Percentiles rank a stretch among this genome's conserved stretches.
phyloP scores from a whole-genome alignment of 2,329 filamentous ascomycete species.

The Claviceps monticola region DNA sequence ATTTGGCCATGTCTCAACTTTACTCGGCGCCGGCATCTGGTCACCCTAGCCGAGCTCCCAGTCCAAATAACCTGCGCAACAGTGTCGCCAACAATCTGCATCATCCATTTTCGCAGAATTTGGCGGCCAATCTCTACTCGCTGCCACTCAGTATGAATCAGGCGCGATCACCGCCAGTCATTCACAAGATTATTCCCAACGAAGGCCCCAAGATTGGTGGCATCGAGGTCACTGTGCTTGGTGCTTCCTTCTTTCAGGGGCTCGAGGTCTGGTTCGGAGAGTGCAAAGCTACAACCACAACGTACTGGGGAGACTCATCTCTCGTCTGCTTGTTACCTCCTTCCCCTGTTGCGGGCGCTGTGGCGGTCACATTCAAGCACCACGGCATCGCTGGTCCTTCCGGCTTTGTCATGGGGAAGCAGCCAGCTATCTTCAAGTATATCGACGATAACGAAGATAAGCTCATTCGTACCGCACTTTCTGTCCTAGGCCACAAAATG shows the following conservation, averaged over 20 bases:
- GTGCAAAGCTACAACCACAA: slow-evolving; percentile 51
- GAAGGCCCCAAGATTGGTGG: slow-evolving; percentile 74
- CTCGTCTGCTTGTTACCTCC: slow-evolving; percentile 68
- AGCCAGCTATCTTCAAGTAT: slow-evolving; percentile 53
- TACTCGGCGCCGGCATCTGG: slow-evolving; percentile 60
- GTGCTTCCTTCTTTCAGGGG: slow-evolving; percentile 61
- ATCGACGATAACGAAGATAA: slow-evolving; percentile 56
- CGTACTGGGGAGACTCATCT: slow-evolving; percentile 69
- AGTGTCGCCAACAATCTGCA: slow-evolving; percentile 27
- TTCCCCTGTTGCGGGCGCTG: slow-evolving; percentile 49
- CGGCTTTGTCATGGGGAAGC: slow-evolving; percentile 23
- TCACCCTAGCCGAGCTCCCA: slow-evolving; percentile 65
- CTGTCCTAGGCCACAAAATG: slow-evolving; percentile 50
- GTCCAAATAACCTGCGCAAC: slow-evolving; percentile 44
- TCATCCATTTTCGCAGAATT: slow-evolving; percentile 31
- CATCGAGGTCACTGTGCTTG: slow-evolving; percentile 75
- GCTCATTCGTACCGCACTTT: slow-evolving; percentile 53
- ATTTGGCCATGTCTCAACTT: slow-evolving; percentile 46
- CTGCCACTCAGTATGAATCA: slow-evolving; percentile 35
- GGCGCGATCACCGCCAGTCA: slow-evolving; percentile 39
- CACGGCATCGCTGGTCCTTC: slow-evolving; percentile 27
- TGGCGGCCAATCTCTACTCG: slow-evolving; percentile 35
- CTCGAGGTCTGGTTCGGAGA: slow-evolving; percentile 77
- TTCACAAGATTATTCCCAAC: slow-evolving; percentile 70
- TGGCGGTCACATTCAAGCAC: slow-evolving; percentile 57